Conservation (phyloP, 768 basidiomycete genomes). For the Tulasnella sp. region DNA sequence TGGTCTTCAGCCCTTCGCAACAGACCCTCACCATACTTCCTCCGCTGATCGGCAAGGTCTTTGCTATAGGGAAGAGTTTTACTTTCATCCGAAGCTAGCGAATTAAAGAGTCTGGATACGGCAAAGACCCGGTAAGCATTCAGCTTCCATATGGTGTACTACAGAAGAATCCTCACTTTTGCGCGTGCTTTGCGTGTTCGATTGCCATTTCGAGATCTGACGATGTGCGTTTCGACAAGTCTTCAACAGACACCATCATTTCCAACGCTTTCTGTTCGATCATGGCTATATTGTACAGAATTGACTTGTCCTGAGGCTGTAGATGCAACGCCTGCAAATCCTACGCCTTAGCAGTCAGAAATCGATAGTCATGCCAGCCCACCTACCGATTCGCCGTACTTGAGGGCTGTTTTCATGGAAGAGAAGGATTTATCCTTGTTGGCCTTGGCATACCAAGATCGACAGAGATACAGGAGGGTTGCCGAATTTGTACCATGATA, state of each 20-base stretch:
- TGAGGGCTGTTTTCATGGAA: constrained; percentile 82
- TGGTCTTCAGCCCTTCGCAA: constrained; percentile 81
- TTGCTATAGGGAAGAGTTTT: constrained; percentile 75
- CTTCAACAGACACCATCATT: constrained; percentile 72
- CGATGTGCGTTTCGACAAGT: constrained; percentile 71
- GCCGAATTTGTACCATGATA: constrained; percentile 74
- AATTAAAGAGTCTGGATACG: constrained; percentile 70
- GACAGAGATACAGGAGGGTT: constrained; percentile 80
- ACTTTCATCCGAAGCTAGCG: constrained; percentile 74
- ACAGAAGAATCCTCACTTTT: constrained; percentile 61
- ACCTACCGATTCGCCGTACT: constrained; percentile 76
- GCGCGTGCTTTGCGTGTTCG: constrained; percentile 80
- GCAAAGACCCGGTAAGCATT: neutral
- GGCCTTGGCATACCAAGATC: constrained; percentile 94
- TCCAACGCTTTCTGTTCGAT: constrained; percentile 96
- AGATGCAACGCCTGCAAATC: constrained; percentile 73
- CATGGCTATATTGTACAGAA: constrained; percentile 96
- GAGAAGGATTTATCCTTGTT: constrained; percentile 82
- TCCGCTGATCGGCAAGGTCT: constrained; percentile 87
- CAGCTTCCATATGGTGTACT: neutral
- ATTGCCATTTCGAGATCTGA: constrained; percentile 78
- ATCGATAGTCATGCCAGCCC: neutral
- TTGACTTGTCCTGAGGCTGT: constrained; percentile 86
- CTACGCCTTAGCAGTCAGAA: constrained; percentile 18
- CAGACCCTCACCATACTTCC: constrained; percentile 88